Percentiles rank a stretch among this genome's conserved stretches.
These are phyloP conservation scores for Xylaria sp. DNA, from an alignment of 2,329 filamentous ascomycete genomes.

Conservation along the genomic window DNA sequence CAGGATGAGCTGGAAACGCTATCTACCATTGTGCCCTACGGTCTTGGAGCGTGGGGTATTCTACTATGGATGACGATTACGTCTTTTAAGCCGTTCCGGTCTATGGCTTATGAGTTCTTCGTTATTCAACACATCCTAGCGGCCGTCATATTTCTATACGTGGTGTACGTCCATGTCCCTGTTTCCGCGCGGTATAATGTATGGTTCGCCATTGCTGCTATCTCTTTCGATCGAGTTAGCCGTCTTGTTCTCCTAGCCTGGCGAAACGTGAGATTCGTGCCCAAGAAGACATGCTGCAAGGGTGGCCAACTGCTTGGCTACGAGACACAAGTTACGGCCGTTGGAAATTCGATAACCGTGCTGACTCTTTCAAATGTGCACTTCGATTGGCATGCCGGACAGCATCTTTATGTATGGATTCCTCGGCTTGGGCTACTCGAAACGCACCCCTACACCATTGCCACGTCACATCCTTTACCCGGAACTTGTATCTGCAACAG, in stretches of 20 bases:
- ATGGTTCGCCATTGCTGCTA: conserved; percentile 72
- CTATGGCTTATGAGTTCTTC: conserved; percentile 76
- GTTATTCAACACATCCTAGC: conserved; percentile 74
- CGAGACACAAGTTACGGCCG: conserved; percentile 59
- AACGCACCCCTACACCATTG: conserved; percentile 71
- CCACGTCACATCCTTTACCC: conserved; percentile 62
- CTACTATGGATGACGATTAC: conserved; percentile 73
- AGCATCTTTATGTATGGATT: conserved; percentile 71
- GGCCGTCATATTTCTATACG: conserved; percentile 70
- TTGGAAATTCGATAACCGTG: conserved; percentile 65
- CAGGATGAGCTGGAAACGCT: conserved; percentile 68
- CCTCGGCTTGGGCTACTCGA: conserved; percentile 65
- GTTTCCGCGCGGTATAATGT: conserved; percentile 68
- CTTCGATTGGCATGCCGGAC: conserved; percentile 68
- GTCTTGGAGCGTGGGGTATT: conserved; percentile 73
- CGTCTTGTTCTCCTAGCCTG: conserved; percentile 61
- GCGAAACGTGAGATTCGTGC: conserved; percentile 62
- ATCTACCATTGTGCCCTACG: conserved; percentile 71
- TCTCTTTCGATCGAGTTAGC: conserved; percentile 71
- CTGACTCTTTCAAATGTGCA: conserved; percentile 69
- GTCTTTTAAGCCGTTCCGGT: conserved; percentile 71
- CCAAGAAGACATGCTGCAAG: conserved; percentile 57
- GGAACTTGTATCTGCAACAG: conserved; percentile 68
- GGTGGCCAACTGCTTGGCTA: conserved; percentile 64
- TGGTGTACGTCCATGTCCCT: conserved; percentile 73